Evolutionary conservation across 805 yeast genomes (phyloP).

Genomic region (Wickerhamomyces canadensis): DNA sequence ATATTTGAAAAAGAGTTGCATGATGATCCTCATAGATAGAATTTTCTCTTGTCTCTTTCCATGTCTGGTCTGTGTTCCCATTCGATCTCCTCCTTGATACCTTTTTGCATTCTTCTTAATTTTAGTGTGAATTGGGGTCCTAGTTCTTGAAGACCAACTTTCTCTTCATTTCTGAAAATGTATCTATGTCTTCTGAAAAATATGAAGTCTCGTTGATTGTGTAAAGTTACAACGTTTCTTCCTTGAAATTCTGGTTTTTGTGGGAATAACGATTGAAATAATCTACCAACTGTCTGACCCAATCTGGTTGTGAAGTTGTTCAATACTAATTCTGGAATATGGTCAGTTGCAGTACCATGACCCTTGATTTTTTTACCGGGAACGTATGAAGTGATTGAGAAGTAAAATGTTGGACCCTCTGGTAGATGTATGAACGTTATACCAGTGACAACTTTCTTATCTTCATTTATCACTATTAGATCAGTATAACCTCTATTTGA

Average conservation of each 20-base stretch:
- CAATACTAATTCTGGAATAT: slow-evolving; percentile 85
- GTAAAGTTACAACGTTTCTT: slow-evolving; percentile 91
- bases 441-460: slow-evolving; percentile 88
- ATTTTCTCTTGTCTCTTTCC: slow-evolving; percentile 95
- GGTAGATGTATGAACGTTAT: slow-evolving; percentile 91
- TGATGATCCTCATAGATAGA: slow-evolving; percentile 66
- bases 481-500: slow-evolving; percentile 82
- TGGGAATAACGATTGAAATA: slow-evolving; percentile 91
- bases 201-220: slow-evolving; percentile 92
- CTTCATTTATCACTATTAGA: slow-evolving; percentile 86
- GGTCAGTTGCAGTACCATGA: slow-evolving; percentile 88
- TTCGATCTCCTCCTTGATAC: slow-evolving; percentile 84
- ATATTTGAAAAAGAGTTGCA: too few species aligned
- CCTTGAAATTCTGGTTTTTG: slow-evolving; percentile 92
- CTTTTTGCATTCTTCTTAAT: slow-evolving; percentile 84
- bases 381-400: slow-evolving; percentile 70
- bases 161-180: slow-evolving; percentile 81
- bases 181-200: slow-evolving; percentile 96
- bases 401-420: slow-evolving; percentile 91
- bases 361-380: slow-evolving; percentile 75
- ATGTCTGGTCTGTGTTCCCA: slow-evolving; percentile 96
- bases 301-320: slow-evolving; percentile 90
- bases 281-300: slow-evolving; percentile 88
- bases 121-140: slow-evolving; percentile 96
- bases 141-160: slow-evolving; percentile 90